phyloP scores from a whole-genome alignment of 73 alveolate genomes.

The Paramecium sonneborni region DNA sequence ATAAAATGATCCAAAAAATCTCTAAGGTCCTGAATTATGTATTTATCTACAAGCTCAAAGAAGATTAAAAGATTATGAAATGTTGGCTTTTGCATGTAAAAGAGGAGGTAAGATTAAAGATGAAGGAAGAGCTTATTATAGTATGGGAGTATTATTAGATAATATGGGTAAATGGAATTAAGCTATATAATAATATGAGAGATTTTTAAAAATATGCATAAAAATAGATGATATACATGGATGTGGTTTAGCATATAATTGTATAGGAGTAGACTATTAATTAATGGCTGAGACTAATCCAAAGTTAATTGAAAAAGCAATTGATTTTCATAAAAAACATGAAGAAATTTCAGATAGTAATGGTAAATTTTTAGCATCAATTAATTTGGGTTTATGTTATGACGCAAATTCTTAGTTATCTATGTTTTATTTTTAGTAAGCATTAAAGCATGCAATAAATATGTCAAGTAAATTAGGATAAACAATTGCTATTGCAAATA shows the following conservation, averaged over 20 bases:
- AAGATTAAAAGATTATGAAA: constrained; percentile 84
- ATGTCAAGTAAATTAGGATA: constrained; percentile 47
- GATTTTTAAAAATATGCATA: constrained; percentile 79
- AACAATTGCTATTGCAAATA: constrained; percentile 63
- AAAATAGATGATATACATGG: constrained; percentile 88
- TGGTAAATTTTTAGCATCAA: constrained; percentile 67
- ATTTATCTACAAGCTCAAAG: constrained; percentile 77
- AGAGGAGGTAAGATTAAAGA: constrained; percentile 92
- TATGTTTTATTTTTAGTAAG: constrained; percentile 52
- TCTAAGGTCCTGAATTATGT: constrained; percentile 68
- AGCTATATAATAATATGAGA: constrained; percentile 82
- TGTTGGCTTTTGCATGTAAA: constrained; percentile 90
- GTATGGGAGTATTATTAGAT: constrained; percentile 87
- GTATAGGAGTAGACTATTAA: constrained; percentile 88
- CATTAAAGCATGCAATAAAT: constrained; percentile 43
- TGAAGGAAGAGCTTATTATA: constrained; percentile 93
- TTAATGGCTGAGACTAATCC: constrained; percentile 71
- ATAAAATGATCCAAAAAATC: constrained; percentile 6
- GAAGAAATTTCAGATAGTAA: constrained; percentile 60
- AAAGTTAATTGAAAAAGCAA: constrained; percentile 50
- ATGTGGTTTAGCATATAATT: constrained; percentile 88
- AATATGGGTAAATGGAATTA: constrained; percentile 77
- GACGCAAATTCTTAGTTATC: constrained; percentile 27
- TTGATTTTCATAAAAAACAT: constrained; percentile 61
- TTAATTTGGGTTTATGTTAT: constrained; percentile 64